These are phyloP conservation scores for Cladosporium sp. DNA, from an alignment of 2,329 filamentous ascomycete genomes.

Conservation along the genomic window DNA sequence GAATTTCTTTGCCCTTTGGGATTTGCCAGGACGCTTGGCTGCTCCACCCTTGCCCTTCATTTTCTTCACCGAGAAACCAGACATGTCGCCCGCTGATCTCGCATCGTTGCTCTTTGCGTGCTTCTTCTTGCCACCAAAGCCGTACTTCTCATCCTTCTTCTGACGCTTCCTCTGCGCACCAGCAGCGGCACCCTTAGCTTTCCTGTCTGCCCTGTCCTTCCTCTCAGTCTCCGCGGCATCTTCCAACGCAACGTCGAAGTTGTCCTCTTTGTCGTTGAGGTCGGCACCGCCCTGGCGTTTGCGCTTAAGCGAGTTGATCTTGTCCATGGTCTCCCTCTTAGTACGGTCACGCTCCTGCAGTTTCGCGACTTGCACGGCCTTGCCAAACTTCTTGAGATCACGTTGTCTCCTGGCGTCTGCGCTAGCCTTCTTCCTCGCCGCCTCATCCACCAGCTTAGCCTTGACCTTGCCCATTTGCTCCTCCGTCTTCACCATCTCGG, in stretches of 20 bases:
- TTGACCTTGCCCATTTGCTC: conserved; percentile 98
- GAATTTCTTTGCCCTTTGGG: conserved; percentile 11
- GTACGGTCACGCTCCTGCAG: conserved; percentile 88
- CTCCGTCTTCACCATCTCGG: conserved; percentile 98
- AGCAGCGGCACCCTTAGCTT: conserved; percentile 28
- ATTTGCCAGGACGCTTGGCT: conserved; percentile 24
- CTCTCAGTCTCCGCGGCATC: conserved; percentile 50
- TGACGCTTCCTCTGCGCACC: conserved; percentile 64
- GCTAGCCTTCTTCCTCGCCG: conserved; percentile 83
- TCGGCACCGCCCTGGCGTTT: conserved; percentile 74
- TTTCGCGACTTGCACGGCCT: conserved; percentile 95
- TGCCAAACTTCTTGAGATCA: conserved; percentile 98
- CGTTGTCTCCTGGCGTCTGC: conserved; percentile 85
- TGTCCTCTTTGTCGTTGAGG: conserved; percentile 66
- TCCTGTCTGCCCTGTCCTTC: conserved; percentile 35
- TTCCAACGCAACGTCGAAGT: conserved; percentile 89
- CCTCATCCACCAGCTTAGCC: conserved; percentile 85
- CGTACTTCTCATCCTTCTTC: conserved; percentile 93
- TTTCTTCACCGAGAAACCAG: conserved; percentile 71
- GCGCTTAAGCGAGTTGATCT: conserved; percentile 90
- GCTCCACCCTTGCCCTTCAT: conserved; percentile 61
- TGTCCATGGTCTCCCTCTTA: conserved; percentile 88
- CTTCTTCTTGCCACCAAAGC: conserved; percentile 93
- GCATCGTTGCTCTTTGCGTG: conserved; percentile 88
- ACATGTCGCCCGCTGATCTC: conserved; percentile 70